A percentile compares a stretch with the other conserved stretches of the same genome.
phyloP scores from a whole-genome alignment of 2,329 filamentous ascomycete species.

The Aspergillus spinulosporus region DNA sequence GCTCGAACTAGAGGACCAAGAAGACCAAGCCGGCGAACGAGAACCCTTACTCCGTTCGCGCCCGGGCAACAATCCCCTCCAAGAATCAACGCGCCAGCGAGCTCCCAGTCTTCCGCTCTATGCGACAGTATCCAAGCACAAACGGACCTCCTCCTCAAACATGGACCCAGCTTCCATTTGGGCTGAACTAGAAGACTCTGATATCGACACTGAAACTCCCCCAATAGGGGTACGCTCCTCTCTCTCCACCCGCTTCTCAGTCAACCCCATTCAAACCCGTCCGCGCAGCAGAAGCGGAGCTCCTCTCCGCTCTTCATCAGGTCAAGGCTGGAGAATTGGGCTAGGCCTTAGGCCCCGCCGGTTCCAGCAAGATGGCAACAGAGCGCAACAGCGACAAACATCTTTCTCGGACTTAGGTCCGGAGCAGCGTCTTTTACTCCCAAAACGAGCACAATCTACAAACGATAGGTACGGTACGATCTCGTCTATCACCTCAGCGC shows the following conservation, averaged over 20 bases:
- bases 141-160: constrained; percentile 53
- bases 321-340: constrained; percentile 15
- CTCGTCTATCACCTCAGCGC: constrained; percentile 24
- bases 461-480: constrained; percentile 26
- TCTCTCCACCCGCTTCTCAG: constrained; percentile 16
- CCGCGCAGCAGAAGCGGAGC: constrained; percentile 29
- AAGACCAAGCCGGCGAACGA: constrained; percentile 41
- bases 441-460: constrained; percentile 26
- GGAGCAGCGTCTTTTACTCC: constrained; percentile 22
- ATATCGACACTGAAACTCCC: constrained; percentile 33
- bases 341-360: constrained; percentile 25
- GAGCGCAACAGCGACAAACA: constrained; percentile 23
- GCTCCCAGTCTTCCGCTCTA: constrained; percentile 36
- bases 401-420: constrained; percentile 30
- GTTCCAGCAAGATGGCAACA: constrained; percentile 14
- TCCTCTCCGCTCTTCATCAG: constrained; percentile 22
- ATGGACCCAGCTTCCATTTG: constrained; percentile 78
- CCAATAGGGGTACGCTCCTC: constrained; percentile 16
- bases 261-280: constrained; percentile 19
- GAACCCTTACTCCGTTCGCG: constrained; percentile 38
- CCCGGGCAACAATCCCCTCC: constrained; percentile 24
- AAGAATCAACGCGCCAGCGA: constrained; percentile 32
- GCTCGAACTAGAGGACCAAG: constrained; percentile 38
- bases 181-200: constrained; percentile 80
- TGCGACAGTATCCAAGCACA: constrained; percentile 42